Percentiles rank a stretch among this genome's conserved stretches.
Evolutionary conservation across 2,329 filamentous ascomycete species (phyloP).

Genomic region (Colletotrichum limetticola): DNA sequence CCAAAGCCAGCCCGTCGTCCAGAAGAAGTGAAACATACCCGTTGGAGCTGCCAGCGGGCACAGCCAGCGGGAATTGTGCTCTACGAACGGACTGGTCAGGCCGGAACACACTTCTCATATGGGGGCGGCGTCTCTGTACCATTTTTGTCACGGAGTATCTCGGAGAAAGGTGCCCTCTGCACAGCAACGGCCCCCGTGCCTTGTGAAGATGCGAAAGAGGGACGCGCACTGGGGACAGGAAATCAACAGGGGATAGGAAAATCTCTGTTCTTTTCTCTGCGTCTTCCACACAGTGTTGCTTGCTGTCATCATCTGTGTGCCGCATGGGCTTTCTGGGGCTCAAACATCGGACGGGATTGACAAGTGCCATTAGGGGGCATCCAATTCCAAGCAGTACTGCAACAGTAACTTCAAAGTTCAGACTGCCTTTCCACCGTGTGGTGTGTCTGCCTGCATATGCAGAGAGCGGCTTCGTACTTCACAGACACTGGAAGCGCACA

Average conservation of each 20-base stretch:
- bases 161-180: background rate
- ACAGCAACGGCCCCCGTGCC: background rate
- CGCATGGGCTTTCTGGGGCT: background rate
- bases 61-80: background rate
- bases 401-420: background rate
- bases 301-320: background rate
- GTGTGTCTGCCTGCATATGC: conserved; percentile 18
- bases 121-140: background rate
- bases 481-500: background rate
- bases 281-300: background rate
- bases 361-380: conserved; percentile 4
- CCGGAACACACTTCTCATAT: background rate
- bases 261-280: background rate
- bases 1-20: background rate
- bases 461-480: conserved; percentile 12
- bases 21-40: conserved; percentile 10
- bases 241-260: background rate
- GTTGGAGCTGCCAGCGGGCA: background rate
- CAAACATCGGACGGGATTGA: conserved; percentile 18
- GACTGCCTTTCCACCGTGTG: background rate
- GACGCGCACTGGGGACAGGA: background rate
- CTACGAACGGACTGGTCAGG: background rate
- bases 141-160: background rate
- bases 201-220: background rate
- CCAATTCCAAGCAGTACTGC: background rate